Evolutionary conservation across 768 basidiomycete species (phyloP).

Genomic region (Fistulinella prunicolor): DNA sequence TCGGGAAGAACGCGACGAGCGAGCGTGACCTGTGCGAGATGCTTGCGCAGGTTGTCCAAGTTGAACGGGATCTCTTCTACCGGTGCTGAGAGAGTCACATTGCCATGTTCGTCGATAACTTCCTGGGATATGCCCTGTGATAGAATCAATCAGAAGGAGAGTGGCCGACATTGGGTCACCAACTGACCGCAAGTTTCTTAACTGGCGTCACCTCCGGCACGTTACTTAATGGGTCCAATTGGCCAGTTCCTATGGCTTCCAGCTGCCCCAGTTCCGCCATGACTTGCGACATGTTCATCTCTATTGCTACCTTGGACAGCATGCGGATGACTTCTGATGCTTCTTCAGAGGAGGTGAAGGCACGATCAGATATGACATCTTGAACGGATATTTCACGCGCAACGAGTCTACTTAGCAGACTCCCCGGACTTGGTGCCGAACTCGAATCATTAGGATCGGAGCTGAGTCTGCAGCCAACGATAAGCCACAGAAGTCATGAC

Average conservation of each 20-base stretch:
- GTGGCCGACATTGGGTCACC: background rate
- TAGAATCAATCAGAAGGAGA: background rate
- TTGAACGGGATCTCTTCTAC: constrained; percentile 65
- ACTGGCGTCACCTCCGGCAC: constrained; percentile 69
- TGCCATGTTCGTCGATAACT: constrained; percentile 17
- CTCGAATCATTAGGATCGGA: constrained; percentile 28
- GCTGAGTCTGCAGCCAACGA: constrained; percentile 34
- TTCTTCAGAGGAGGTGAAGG: constrained; percentile 52
- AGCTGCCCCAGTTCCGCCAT: constrained; percentile 57
- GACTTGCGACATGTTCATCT: constrained; percentile 47
- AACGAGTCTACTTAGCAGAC: constrained; percentile 45
- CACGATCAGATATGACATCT: constrained; percentile 55
- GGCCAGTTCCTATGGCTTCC: constrained; percentile 41
- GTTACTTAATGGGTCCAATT: constrained; percentile 42
- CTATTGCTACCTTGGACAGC: constrained; percentile 60
- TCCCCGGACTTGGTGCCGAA: constrained; percentile 15
- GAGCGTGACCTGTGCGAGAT: constrained; percentile 60
- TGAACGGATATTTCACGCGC: constrained; percentile 49
- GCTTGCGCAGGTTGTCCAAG: constrained; percentile 64
- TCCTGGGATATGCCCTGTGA: constrained; percentile 19
- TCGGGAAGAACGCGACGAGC: constrained; percentile 62
- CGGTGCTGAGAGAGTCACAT: constrained; percentile 18
- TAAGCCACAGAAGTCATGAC: constrained; percentile 11
- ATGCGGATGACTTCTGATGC: constrained; percentile 52
- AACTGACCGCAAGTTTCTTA: constrained; percentile 40